Conservation (phyloP, 805 yeast genomes). For the Zygotorulaspora chibaensis region DNA sequence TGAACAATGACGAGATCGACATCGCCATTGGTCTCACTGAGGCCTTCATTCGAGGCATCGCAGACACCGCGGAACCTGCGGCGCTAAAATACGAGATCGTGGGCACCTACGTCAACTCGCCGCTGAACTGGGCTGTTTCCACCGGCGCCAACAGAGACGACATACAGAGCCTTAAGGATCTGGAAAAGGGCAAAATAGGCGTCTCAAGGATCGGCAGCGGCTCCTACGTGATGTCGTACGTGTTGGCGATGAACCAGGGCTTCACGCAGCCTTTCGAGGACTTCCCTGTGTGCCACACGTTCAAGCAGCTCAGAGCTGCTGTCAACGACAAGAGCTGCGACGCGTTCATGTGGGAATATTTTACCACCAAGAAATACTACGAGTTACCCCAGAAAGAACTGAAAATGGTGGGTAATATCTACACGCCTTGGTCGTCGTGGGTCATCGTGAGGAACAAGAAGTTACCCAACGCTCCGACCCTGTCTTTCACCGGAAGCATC, state of each 20-base stretch:
- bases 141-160: conserved; percentile 65
- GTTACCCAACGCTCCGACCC: conserved; percentile 35
- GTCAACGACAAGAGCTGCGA: conserved; percentile 66
- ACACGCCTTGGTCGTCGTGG: conserved; percentile 98
- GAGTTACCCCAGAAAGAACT: conserved; percentile 61
- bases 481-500: conserved; percentile 48
- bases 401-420: conserved; percentile 78
- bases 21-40: conserved; percentile 88
- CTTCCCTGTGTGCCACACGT: conserved; percentile 59
- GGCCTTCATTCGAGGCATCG: conserved; percentile 80
- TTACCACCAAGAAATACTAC: conserved; percentile 81
- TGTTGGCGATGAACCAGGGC: conserved; percentile 52
- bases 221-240: conserved; percentile 86
- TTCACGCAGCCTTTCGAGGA: conserved; percentile 50
- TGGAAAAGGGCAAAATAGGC: conserved; percentile 64
- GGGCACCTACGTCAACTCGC: conserved; percentile 82
- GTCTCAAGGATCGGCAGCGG: conserved; percentile 89
- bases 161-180: conserved; percentile 45
- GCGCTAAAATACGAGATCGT: conserved; percentile 51
- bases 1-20: conserved; percentile 61
- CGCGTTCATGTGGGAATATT: conserved; percentile 95
- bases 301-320: conserved; percentile 71
- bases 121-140: conserved; percentile 86
- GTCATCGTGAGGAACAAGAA: conserved; percentile 55
- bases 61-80: conserved; percentile 53